Evolutionary conservation across 176 grass and related monocot genomes (phyloP), one percentile per base, ranked within the genome.

Genomic region (Tillandsia leiboldiana): DNA sequence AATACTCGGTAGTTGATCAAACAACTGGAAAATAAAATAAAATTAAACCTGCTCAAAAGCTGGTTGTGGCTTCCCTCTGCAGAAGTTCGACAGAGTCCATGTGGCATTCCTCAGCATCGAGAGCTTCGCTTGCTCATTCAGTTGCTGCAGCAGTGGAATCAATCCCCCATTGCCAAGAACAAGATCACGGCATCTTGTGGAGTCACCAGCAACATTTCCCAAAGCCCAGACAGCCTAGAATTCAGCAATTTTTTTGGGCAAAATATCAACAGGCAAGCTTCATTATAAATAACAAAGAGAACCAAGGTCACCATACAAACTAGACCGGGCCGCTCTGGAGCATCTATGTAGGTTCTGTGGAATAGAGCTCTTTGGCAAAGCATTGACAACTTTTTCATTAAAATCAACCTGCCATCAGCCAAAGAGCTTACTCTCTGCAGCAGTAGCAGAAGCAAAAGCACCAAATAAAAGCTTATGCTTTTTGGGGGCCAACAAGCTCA

Each of bases 31-130:
- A 42, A 42, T 42, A 42, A 42, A 42, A 42, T 42, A 49, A 56
- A 67, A 0, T n/a, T 66, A 72, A 76, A 99, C 95, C 84, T 88
- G 90, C 53, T 99, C 95, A 85, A 99, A 99, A n/a, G 51, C 76
- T 79, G 95, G 95, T 11, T 99, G 95, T 65, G 95, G 95, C 57
- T 99, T 99, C 57, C 95, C 95, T 79, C 95, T 89, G 77, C 95
- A 99, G 62, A 99, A 99, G 74, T 99, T 99, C 5, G 95, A 99
- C 20, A 99, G 64, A 59, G 95, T 99, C 95, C 95, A 99, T n/a
- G 95, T 99, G 33, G 95, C 95, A 73, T 99, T 99, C 87, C 95
- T 94, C 70, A 99, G 12, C 95, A 99, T 99, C 48, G 95, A 99
- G 53, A 99, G 84, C 56, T 99, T 99, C 24, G 90, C 90, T 65